These are phyloP conservation scores for Ettlia oleoabundans DNA, from an alignment of 139 green algal genomes.

Conservation along the genomic window DNA sequence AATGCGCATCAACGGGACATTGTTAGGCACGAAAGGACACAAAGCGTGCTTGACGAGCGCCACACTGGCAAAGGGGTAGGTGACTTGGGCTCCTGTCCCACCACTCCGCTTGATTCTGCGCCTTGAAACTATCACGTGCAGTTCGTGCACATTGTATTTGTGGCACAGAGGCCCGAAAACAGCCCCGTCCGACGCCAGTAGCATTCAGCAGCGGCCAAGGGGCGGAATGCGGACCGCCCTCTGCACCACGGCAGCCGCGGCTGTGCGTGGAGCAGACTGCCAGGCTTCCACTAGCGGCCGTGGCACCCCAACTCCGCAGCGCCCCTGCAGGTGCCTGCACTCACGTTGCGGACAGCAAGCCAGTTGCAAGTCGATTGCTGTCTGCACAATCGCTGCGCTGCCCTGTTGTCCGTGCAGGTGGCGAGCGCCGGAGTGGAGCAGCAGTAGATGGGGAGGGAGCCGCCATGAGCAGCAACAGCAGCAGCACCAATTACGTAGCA, in stretches of 20 bases:
- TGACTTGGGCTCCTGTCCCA: too few relatives aligned
- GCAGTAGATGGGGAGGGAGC: background rate
- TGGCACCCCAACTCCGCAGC: background rate
- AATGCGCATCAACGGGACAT: too few relatives aligned
- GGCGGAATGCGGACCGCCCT: background rate
- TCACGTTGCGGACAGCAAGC: background rate
- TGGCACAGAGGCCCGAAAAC: too few relatives aligned
- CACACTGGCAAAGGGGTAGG: too few relatives aligned
- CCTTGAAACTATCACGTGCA: too few relatives aligned
- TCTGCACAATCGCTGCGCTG: background rate
- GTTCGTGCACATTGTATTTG: too few relatives aligned
- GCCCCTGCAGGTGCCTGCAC: background rate
- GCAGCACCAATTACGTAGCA: background rate
- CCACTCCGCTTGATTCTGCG: too few relatives aligned
- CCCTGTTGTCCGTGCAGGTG: background rate
- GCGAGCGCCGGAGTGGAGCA: background rate
- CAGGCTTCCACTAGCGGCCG: constrained; percentile 13
- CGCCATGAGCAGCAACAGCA: constrained; percentile 5
- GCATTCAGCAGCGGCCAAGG: background rate
- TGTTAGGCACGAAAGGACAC: too few relatives aligned
- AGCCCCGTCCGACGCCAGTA: too few relatives aligned
- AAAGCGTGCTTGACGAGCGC: too few relatives aligned
- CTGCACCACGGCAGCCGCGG: background rate
- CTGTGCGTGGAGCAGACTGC: background rate
- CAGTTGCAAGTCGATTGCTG: background rate